These are phyloP conservation scores for Helicocarpus griseus DNA, from an alignment of 2,329 filamentous ascomycete species.

Conservation along the genomic window DNA sequence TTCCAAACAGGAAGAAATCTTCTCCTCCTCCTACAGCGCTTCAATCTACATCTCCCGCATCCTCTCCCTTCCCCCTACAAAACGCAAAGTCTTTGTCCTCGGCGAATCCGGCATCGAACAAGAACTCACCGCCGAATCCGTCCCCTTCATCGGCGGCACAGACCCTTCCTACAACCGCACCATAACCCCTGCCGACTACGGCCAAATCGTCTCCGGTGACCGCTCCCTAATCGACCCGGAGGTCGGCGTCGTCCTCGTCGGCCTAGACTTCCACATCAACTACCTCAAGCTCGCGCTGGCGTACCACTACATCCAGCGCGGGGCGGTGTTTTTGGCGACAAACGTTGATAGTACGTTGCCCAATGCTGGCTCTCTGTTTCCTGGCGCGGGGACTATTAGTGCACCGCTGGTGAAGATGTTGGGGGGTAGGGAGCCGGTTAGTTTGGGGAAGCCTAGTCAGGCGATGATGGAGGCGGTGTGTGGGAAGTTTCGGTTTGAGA, in stretches of 20 bases:
- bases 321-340: slow-evolving; percentile 82
- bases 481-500: slow-evolving; percentile 85
- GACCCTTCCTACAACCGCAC: slow-evolving; percentile 69
- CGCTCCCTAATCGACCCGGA: slow-evolving; percentile 70
- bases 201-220: slow-evolving; percentile 59
- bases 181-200: slow-evolving; percentile 71
- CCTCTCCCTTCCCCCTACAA: slow-evolving; percentile 63
- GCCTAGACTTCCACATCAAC: slow-evolving; percentile 89
- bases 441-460: slow-evolving; percentile 88
- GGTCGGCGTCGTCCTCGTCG: slow-evolving; percentile 80
- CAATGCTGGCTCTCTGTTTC: slow-evolving; percentile 71
- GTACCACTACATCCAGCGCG: slow-evolving; percentile 71
- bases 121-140: slow-evolving; percentile 69
- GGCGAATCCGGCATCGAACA: slow-evolving; percentile 87
- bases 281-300: slow-evolving; percentile 84
- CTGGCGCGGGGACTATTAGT: slow-evolving; percentile 76
- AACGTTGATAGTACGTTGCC: slow-evolving; percentile 89
- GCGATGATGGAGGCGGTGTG: slow-evolving; percentile 99
- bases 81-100: slow-evolving; percentile 89
- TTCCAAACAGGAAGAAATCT: slow-evolving; percentile 66
- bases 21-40: slow-evolving; percentile 89
- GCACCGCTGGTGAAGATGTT: slow-evolving; percentile 68
- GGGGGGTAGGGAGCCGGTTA: slow-evolving; percentile 55
- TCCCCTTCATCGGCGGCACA: slow-evolving; percentile 77
- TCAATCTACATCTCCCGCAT: slow-evolving; percentile 95